A percentile compares a stretch with the other conserved stretches of the same genome.
Conservation (phyloP, 169 alveolate species). For the Cryptosporidium andersoni region DNA sequence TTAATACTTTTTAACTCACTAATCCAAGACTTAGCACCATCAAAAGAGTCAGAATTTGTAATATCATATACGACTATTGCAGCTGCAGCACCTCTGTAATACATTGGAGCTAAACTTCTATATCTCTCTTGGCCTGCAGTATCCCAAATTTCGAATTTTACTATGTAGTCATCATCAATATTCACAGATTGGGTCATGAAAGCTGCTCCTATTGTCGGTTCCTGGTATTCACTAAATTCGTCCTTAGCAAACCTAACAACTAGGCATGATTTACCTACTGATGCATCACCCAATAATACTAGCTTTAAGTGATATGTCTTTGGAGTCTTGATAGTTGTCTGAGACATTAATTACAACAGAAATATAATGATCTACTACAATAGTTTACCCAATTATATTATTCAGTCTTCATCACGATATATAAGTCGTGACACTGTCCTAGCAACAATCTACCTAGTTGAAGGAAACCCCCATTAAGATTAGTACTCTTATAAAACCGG, state of each 20-base stretch:
- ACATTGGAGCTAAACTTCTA: conserved; percentile 88
- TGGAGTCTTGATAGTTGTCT: conserved; percentile 47
- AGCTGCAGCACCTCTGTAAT: conserved; percentile 92
- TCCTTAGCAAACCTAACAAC: conserved; percentile 85
- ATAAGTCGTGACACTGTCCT: no score
- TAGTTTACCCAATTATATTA: no score
- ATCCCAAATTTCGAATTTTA: conserved; percentile 89
- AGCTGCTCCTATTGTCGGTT: conserved; percentile 93
- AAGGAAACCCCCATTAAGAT: no score
- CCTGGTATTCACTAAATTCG: conserved; percentile 84
- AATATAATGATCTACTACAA: no score
- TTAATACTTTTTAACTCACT: conserved; percentile 84
- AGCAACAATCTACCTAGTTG: no score
- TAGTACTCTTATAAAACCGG: no score
- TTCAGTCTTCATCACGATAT: no score
- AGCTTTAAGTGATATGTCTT: conserved; percentile 80
- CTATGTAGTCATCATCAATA: conserved; percentile 76
- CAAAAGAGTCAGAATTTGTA: conserved; percentile 85
- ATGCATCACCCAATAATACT: conserved; percentile 90
- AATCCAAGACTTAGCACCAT: conserved; percentile 89
- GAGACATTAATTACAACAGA: conserved; percentile 24
- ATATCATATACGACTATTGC: conserved; percentile 90
- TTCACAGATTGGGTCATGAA: conserved; percentile 87
- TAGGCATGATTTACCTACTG: conserved; percentile 91
- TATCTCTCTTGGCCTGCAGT: conserved; percentile 88